Conservation (phyloP, 1,284 basidiomycete species). For the Cystobasidium slooffiae region DNA sequence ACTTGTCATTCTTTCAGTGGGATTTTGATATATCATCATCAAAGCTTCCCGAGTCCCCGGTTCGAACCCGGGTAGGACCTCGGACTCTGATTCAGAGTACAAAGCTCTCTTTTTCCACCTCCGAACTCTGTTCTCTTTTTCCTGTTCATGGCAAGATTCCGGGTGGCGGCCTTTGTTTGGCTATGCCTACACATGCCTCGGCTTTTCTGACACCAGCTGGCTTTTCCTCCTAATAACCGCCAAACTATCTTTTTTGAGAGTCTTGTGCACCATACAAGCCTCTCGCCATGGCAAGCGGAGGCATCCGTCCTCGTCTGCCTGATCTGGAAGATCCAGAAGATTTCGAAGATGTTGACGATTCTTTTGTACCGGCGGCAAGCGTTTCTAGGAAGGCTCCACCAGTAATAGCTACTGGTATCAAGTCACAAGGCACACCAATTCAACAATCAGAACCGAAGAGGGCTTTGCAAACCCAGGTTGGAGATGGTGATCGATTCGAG, state of each 20-base stretch:
- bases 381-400: conserved; percentile 24
- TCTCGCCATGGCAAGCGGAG: background rate
- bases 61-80: conserved; percentile 39
- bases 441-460: conserved; percentile 44
- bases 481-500: conserved; percentile 46
- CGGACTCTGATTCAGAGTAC: background rate
- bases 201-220: no score
- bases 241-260: background rate
- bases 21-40: conserved; percentile 21
- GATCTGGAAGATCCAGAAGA: conserved; percentile 23
- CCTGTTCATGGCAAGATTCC: background rate
- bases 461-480: conserved; percentile 11
- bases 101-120: background rate
- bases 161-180: background rate
- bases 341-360: conserved; percentile 1
- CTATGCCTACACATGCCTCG: background rate
- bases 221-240: background rate
- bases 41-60: conserved; percentile 28
- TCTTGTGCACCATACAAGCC: background rate
- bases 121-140: background rate
- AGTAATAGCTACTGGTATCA: conserved; percentile 24
- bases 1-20: background rate
- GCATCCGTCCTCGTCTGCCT: conserved; percentile 6
- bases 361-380: conserved; percentile 13
- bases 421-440: conserved; percentile 48